phyloP scores from a whole-genome alignment of 148 eudicot genomes.

The Salicornia ramosissima region DNA sequence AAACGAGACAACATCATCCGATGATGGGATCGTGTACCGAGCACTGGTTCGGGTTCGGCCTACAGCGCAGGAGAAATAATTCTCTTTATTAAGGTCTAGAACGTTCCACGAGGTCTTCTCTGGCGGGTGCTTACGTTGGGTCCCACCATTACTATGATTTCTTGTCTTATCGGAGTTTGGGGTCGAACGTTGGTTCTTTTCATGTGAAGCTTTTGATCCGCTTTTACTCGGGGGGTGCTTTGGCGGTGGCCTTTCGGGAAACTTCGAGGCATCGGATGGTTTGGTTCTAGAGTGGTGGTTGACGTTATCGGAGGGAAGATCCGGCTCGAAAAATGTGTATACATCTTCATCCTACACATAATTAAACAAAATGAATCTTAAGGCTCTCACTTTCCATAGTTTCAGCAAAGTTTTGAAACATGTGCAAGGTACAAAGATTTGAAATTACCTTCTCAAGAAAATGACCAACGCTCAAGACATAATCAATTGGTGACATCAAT shows the following conservation, averaged over 20 bases:
- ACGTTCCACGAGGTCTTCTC: slow-evolving; percentile 74
- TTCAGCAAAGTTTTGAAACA: neutral
- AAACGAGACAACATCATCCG: slow-evolving; percentile 78
- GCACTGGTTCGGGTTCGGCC: slow-evolving; percentile 86
- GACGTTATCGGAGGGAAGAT: slow-evolving; percentile 62
- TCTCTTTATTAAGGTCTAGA: slow-evolving; percentile 81
- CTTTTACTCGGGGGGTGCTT: slow-evolving; percentile 47
- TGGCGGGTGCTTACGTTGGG: slow-evolving; percentile 35
- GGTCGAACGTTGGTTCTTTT: slow-evolving; percentile 33
- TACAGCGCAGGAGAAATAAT: slow-evolving; percentile 91
- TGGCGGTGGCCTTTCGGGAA: slow-evolving; percentile 36
- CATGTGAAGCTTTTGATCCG: slow-evolving; percentile 47
- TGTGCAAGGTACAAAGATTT: neutral
- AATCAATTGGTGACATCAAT: slow-evolving; percentile 79
- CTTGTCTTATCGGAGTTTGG: slow-evolving; percentile 45
- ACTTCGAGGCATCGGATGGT: slow-evolving; percentile 42
- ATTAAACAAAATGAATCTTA: neutral
- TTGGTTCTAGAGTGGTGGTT: slow-evolving; percentile 50
- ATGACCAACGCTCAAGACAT: slow-evolving; percentile 85
- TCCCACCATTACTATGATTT: slow-evolving; percentile 22
- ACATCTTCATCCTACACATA: slow-evolving; percentile 79
- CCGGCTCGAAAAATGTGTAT: slow-evolving; percentile 94
- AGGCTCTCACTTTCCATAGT: neutral
- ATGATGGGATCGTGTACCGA: slow-evolving; percentile 58
- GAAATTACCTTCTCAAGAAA: slow-evolving; percentile 73